Evolutionary conservation across 1,284 basidiomycete genomes (phyloP).

Genomic region (Anthracocystis panici-leucophaei): DNA sequence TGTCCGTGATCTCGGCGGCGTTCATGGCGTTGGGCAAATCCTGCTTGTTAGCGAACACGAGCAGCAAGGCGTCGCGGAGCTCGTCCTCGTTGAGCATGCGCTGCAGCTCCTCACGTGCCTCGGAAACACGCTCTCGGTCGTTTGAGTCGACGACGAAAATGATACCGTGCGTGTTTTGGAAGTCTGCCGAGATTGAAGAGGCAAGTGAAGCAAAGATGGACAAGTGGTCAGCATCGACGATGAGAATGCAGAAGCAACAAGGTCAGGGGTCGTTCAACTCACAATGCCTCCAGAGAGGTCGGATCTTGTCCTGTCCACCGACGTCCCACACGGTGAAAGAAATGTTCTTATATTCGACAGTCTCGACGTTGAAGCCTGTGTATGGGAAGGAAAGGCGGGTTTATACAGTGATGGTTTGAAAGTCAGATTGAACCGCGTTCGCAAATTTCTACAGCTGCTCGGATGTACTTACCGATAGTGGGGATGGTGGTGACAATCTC

Average conservation of each 20-base stretch:
- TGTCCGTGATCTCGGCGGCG: slow-evolving; percentile 99
- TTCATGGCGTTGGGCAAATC: slow-evolving; percentile 99
- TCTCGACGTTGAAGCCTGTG: slow-evolving; percentile 83
- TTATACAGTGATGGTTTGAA: neutral
- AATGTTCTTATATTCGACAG: slow-evolving; percentile 99
- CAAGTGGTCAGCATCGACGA: neutral
- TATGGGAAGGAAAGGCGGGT: neutral
- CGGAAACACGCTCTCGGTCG: slow-evolving; percentile 98
- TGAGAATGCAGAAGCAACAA: neutral
- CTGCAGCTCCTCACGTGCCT: slow-evolving; percentile 98
- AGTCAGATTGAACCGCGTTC: neutral
- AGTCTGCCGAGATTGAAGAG: slow-evolving; percentile 74
- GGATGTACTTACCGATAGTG: slow-evolving; percentile 76
- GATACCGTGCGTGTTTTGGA: slow-evolving; percentile 99
- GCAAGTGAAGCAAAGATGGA: neutral
- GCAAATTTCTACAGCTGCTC: neutral
- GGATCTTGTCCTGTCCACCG: slow-evolving; percentile 78
- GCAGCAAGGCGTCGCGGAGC: slow-evolving; percentile 95
- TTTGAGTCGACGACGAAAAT: slow-evolving; percentile 99
- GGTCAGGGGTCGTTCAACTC: slow-evolving; percentile 69
- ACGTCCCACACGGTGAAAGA: slow-evolving; percentile 99
- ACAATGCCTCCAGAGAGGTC: slow-evolving; percentile 99
- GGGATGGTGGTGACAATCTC: slow-evolving; percentile 99
- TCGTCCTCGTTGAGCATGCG: slow-evolving; percentile 99
- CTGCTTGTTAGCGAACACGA: slow-evolving; percentile 99